Percentiles rank a stretch among this genome's conserved stretches.
phyloP scores from a whole-genome alignment of 371 early-diverging fungal species.

The Circinella umbellata region DNA sequence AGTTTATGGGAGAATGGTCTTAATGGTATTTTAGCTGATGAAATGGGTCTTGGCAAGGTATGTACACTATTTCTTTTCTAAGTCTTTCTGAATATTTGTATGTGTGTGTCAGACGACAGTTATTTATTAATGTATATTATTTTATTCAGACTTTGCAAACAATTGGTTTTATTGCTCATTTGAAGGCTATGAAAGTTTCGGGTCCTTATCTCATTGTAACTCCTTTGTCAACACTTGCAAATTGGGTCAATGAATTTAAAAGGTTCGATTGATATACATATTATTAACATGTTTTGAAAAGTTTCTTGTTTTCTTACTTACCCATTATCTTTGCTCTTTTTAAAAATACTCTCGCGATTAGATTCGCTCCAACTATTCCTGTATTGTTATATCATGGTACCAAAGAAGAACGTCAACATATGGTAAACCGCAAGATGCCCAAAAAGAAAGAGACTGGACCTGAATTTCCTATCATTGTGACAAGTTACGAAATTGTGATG shows the following conservation, averaged over 20 bases:
- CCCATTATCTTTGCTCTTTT: too few species aligned
- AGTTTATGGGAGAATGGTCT: slow-evolving; percentile 97
- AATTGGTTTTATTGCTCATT: slow-evolving; percentile 89
- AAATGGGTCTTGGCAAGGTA: slow-evolving; percentile 97
- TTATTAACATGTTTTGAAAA: too few species aligned
- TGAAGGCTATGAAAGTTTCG: slow-evolving; percentile 82
- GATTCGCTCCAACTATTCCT: slow-evolving; percentile 86
- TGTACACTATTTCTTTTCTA: too few species aligned
- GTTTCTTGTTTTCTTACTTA: too few species aligned
- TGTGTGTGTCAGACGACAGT: too few species aligned
- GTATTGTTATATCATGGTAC: slow-evolving; percentile 94
- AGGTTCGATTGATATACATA: slow-evolving; percentile 48
- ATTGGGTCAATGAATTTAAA: slow-evolving; percentile 97
- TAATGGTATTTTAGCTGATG: slow-evolving; percentile 98
- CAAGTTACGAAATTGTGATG: slow-evolving; percentile 93
- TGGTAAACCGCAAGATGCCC: slow-evolving; percentile 73
- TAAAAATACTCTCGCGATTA: slow-evolving; percentile 12
- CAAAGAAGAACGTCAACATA: slow-evolving; percentile 76
- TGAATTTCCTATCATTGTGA: slow-evolving; percentile 83
- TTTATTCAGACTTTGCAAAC: slow-evolving; percentile 90
- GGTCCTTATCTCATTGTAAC: slow-evolving; percentile 97
- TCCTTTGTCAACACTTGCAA: slow-evolving; percentile 95
- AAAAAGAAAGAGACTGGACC: slow-evolving; percentile 51
- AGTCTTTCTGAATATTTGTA: too few species aligned
- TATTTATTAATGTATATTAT: not conserved